These are phyloP conservation scores for Pilobolus umbonatus DNA, from an alignment of 192 early-diverging fungal species.

Conservation along the genomic window DNA sequence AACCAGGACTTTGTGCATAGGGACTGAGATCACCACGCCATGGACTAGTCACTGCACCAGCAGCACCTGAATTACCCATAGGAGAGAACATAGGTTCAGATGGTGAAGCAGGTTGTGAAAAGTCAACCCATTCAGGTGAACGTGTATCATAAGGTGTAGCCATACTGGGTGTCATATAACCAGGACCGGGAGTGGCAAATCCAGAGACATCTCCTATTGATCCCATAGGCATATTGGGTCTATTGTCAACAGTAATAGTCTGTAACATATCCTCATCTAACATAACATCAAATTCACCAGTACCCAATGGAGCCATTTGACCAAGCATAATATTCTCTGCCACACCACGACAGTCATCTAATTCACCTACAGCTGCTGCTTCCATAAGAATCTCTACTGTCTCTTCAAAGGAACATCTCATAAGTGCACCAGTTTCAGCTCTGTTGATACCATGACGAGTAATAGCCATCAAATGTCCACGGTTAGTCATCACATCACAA, in stretches of 20 bases:
- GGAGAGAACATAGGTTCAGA: constrained; percentile 83
- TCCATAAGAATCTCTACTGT: constrained; percentile 98
- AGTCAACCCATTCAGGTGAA: constrained; percentile 57
- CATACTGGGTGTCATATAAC: constrained; percentile 53
- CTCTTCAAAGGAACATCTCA: constrained; percentile 97
- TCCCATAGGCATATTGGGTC: constrained; percentile 44
- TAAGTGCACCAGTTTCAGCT: constrained; percentile 88
- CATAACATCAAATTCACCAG: constrained; percentile 90
- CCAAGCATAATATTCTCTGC: constrained; percentile 97
- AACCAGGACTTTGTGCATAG: constrained; percentile 46
- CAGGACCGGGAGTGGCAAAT: constrained; percentile 45
- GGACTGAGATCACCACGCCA: constrained; percentile 40
- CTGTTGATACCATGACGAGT: constrained; percentile 97
- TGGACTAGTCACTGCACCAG: constrained; percentile 51
- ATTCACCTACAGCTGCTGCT: constrained; percentile 82
- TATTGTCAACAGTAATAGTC: constrained; percentile 56
- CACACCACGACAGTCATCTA: constrained; percentile 95
- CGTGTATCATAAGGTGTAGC: constrained; percentile 77
- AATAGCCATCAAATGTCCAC: constrained; percentile 92
- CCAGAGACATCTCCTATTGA: constrained; percentile 44
- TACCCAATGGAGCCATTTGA: constrained; percentile 93
- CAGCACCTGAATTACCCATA: constrained; percentile 70
- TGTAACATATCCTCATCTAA: constrained; percentile 90
- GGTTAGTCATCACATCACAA: constrained; percentile 94
- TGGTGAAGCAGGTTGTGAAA: constrained; percentile 60